These are phyloP conservation scores for Backusella luteola DNA, from an alignment of 192 early-diverging fungal species.

Conservation along the genomic window DNA sequence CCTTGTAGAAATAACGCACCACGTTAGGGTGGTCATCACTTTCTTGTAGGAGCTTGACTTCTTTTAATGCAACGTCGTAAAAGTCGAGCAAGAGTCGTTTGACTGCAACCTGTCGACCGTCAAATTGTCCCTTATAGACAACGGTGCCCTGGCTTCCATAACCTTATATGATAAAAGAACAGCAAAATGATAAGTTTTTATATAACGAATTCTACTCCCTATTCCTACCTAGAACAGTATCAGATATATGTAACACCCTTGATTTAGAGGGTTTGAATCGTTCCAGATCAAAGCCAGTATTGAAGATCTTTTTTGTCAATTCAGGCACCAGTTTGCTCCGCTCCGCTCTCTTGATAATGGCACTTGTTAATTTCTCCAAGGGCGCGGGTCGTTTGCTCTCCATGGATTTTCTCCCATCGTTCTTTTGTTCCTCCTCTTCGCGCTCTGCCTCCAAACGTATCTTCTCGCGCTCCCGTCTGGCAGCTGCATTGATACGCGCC, in stretches of 20 bases:
- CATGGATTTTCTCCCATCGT: background rate
- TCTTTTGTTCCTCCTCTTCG: background rate
- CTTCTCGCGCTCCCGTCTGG: background rate
- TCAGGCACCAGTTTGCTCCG: background rate
- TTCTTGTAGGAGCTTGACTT: conserved; percentile 89
- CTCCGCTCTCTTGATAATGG: background rate
- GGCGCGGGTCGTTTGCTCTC: background rate
- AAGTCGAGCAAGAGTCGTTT: conserved; percentile 95
- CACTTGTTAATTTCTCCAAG: background rate
- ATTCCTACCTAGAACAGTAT: conserved; percentile 22
- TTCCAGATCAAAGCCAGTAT: conserved; percentile 8
- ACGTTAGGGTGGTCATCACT: conserved; percentile 96
- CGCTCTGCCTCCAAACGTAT: background rate
- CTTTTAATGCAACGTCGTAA: conserved; percentile 93
- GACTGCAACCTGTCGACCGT: conserved; percentile 88
- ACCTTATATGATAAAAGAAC: conserved; percentile 47
- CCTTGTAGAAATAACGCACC: conserved; percentile 90
- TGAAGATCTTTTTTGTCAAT: background rate
- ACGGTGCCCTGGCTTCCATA: conserved; percentile 97
- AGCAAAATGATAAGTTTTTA: no score
- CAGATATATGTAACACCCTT: conserved; percentile 23
- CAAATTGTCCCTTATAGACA: conserved; percentile 90
- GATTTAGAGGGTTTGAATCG: background rate
- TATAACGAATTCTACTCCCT: background rate
- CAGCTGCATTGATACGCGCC: background rate